A percentile compares a stretch with the other conserved stretches of the same genome.
These are phyloP conservation scores for Ambispora gerdemannii DNA, from an alignment of 192 early-diverging fungal species.

Conservation along the genomic window DNA sequence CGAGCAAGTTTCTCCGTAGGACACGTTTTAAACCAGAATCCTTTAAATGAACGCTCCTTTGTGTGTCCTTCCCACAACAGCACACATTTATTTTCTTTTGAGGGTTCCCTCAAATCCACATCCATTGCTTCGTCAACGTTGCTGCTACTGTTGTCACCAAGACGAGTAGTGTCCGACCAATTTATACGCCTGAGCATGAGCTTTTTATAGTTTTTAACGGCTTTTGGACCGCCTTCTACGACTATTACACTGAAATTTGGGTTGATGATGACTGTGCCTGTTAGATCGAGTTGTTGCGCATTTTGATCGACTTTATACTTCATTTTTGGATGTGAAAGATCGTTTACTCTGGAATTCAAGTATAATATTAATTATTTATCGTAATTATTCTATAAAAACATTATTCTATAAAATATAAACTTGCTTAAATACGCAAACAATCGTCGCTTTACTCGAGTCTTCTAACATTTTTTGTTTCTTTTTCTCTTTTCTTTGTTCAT, in stretches of 20 bases:
- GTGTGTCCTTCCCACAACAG: conserved; percentile 94
- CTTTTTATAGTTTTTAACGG: conserved; percentile 90
- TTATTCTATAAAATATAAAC: conserved; percentile 26
- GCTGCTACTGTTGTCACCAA: conserved; percentile 38
- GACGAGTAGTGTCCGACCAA: conserved; percentile 67
- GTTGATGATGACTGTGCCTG: conserved; percentile 74
- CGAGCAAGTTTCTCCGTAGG: conserved; percentile 71
- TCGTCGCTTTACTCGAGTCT: conserved; percentile 64
- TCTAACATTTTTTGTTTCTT: conserved; percentile 66
- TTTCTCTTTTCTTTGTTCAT: conserved; percentile 83
- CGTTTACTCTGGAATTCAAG: conserved; percentile 67
- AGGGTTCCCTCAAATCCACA: conserved; percentile 33
- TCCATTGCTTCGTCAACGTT: conserved; percentile 45
- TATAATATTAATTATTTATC: not conserved
- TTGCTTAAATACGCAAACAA: conserved; percentile 84
- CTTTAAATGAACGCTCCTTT: conserved; percentile 70
- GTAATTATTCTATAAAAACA: not conserved
- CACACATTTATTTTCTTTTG: conserved; percentile 74
- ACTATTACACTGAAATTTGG: conserved; percentile 76
- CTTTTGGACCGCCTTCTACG: conserved; percentile 91
- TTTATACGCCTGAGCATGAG: conserved; percentile 94
- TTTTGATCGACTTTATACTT: conserved; percentile 89
- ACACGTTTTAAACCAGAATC: conserved; percentile 68
- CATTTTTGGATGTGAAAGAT: conserved; percentile 78
- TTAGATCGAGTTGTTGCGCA: conserved; percentile 81